These are phyloP conservation scores for Lepidopterella palustris DNA, from an alignment of 495 filamentous ascomycete species.

Conservation along the genomic window DNA sequence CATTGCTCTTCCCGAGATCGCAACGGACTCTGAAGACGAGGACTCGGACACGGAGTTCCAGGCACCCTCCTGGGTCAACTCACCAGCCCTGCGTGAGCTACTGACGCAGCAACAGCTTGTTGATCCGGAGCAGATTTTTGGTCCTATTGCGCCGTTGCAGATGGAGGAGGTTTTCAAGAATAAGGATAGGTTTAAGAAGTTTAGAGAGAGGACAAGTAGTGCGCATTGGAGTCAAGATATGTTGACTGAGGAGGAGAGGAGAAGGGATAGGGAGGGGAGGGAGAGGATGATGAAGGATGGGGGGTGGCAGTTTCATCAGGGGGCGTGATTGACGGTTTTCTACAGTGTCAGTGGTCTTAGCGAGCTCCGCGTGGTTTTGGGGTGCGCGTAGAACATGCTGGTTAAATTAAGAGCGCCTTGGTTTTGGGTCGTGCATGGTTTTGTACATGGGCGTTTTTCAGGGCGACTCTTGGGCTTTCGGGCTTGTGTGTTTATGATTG, in stretches of 20 bases:
- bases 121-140: constrained; percentile 85
- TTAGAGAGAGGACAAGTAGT: constrained; percentile 80
- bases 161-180: constrained; percentile 94
- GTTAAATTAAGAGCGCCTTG: too few relatives aligned
- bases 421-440: too few relatives aligned
- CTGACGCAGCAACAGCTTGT: constrained; percentile 71
- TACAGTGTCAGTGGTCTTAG: too few relatives aligned
- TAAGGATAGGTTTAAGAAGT: constrained; percentile 74
- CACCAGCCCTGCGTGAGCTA: constrained; percentile 63
- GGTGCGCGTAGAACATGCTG: too few relatives aligned
- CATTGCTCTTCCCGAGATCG: constrained; percentile 82
- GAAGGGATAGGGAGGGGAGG: constrained; percentile 70
- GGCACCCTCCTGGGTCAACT: constrained; percentile 75
- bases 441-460: too few relatives aligned
- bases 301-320: constrained; percentile 62
- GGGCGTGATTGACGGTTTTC: too few relatives aligned
- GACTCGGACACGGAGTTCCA: constrained; percentile 58
- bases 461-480: too few relatives aligned
- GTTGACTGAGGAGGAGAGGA: constrained; percentile 82
- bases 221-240: constrained; percentile 90
- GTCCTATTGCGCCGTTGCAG: constrained; percentile 72
- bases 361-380: too few relatives aligned
- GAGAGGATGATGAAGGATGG: constrained; percentile 76
- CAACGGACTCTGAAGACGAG: constrained; percentile 79
- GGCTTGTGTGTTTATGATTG: too few relatives aligned